Percentiles rank a stretch among this genome's conserved stretches.
Conservation (phyloP, 2,329 filamentous ascomycete species). For the Xylaria sp. region DNA sequence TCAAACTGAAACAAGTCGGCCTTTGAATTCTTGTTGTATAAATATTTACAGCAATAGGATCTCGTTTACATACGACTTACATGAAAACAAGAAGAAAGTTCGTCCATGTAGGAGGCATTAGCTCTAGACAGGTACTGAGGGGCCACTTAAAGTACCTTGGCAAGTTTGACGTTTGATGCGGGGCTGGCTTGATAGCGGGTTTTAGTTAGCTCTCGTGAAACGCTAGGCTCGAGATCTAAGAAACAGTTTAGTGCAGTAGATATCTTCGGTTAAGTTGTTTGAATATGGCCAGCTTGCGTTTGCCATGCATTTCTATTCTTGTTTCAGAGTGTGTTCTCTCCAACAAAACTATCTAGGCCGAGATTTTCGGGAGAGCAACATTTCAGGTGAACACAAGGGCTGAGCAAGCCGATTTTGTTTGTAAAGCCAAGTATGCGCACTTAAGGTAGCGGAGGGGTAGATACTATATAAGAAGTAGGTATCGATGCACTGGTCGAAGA, state of each 20-base stretch:
- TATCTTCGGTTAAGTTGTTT: neutral
- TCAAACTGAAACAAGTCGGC: neutral
- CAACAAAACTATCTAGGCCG: conserved; percentile 4
- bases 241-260: neutral
- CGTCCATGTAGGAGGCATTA: no score
- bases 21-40: neutral
- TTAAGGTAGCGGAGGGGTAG: neutral
- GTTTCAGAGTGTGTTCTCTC: neutral
- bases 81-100: no score
- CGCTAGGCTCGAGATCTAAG: conserved; percentile 12
- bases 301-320: neutral
- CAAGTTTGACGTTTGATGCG: conserved; percentile 1
- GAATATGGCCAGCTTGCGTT: neutral
- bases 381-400: neutral
- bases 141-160: neutral
- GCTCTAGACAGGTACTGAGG: neutral
- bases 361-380: neutral
- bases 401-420: neutral
- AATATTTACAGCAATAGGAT: neutral
- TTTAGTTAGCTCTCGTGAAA: conserved; percentile 7
- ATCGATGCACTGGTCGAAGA: conserved; percentile 4
- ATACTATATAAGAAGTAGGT: neutral
- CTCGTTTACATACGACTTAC: neutral
- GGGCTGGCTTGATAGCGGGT: conserved; percentile 16
- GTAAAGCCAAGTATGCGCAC: neutral